phyloP scores from a whole-genome alignment of 108 stramenopile species.

The Mediolabrus comicus region DNA sequence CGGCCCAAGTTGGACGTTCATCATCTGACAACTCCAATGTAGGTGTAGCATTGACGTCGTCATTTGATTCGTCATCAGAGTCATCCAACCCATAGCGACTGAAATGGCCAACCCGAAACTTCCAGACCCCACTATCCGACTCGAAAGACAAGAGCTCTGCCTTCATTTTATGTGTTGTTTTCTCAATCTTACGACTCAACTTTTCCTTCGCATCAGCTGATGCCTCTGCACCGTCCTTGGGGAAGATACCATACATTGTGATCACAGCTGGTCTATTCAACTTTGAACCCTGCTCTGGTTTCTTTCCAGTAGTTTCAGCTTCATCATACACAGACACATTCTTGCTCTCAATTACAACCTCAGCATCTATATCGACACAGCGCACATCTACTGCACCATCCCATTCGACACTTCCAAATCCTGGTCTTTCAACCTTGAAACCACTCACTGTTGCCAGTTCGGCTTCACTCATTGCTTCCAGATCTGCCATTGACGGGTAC shows the following conservation, averaged over 20 bases:
- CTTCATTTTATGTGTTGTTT: conserved; percentile 67
- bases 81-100: conserved; percentile 90
- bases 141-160: conserved; percentile 87
- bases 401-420: conserved; percentile 90
- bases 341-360: conserved; percentile 78
- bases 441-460: conserved; percentile 86
- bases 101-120: conserved; percentile 89
- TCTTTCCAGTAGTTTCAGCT: conserved; percentile 68
- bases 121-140: conserved; percentile 77
- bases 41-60: conserved; percentile 29
- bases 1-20: conserved; percentile 2
- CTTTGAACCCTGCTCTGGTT: conserved; percentile 82
- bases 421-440: conserved; percentile 72
- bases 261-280: conserved; percentile 90
- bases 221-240: conserved; percentile 59
- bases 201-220: conserved; percentile 58
- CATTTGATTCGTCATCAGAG: conserved; percentile 53
- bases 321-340: conserved; percentile 86
- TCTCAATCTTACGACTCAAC: conserved; percentile 59
- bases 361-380: conserved; percentile 72
- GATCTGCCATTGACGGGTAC: conserved; percentile 63
- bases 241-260: conserved; percentile 73
- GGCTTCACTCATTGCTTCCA: conserved; percentile 72
- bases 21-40: conserved; percentile 26
- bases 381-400: conserved; percentile 92